A percentile compares a stretch with the other conserved stretches of the same genome.
Conservation (phyloP, 2,329 filamentous ascomycete species). For the Fusarium lateritium region DNA sequence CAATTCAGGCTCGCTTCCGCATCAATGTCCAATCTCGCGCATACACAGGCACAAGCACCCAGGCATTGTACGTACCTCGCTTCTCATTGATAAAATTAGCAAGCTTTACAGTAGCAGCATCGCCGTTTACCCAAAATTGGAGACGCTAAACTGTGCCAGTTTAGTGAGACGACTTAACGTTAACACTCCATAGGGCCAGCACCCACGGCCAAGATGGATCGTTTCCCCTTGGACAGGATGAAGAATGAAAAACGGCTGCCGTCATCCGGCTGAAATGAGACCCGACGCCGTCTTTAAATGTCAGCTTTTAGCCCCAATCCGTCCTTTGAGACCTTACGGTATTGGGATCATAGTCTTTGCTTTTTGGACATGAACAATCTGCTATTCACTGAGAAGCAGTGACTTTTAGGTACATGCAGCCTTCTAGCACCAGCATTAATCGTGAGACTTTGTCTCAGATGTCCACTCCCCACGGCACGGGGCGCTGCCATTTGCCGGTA, state of each 20-base stretch:
- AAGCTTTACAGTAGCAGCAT: constrained; percentile 4
- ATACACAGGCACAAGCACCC: neutral
- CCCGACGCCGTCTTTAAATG: constrained; percentile 12
- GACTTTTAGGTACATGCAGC: neutral
- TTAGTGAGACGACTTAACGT: constrained; percentile 1
- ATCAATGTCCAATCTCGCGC: neutral
- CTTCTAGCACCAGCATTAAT: neutral
- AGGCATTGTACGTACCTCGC: neutral
- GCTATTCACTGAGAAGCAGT: constrained; percentile 1
- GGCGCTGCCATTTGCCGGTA: constrained; percentile 1
- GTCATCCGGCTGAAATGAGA: constrained; percentile 20
- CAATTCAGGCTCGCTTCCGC: neutral
- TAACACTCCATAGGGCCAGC: constrained; percentile 16
- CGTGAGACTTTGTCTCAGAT: constrained; percentile 12
- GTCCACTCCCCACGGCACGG: constrained; percentile 13
- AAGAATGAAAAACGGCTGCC: neutral
- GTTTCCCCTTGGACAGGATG: neutral
- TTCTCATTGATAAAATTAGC: constrained; percentile 2
- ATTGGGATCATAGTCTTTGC: constrained; percentile 12
- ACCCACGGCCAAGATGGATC: neutral
- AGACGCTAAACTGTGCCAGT: constrained; percentile 10
- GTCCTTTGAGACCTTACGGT: constrained; percentile 7
- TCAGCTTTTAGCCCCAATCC: constrained; percentile 35
- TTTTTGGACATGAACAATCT: constrained; percentile 12
- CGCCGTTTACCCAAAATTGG: constrained; percentile 13